These are phyloP conservation scores for Plantago ovata DNA, from an alignment of 257 asterid genomes.

Conservation along the genomic window DNA sequence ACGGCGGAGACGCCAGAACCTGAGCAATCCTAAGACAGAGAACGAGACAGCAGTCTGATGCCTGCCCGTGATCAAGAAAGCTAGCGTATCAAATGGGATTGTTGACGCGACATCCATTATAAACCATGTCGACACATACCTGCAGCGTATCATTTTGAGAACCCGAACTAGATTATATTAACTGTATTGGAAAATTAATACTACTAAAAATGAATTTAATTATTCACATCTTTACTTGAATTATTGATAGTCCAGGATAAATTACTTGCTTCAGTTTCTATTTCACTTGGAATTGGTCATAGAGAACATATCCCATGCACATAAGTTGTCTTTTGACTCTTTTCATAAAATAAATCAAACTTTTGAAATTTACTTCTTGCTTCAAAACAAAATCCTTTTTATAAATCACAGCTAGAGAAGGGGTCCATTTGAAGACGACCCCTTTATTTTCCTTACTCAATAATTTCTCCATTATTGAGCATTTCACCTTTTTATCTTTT, in stretches of 20 bases:
- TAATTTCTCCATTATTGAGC: background rate
- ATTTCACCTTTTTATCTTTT: background rate
- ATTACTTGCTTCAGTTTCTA: too few species aligned
- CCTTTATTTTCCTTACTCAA: background rate
- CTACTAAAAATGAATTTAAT: too few species aligned
- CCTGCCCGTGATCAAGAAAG: slow-evolving; percentile 55
- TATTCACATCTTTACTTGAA: too few species aligned
- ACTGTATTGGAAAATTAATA: too few species aligned
- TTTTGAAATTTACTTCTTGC: too few species aligned
- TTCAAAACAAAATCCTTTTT: too few species aligned
- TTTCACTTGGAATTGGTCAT: too few species aligned
- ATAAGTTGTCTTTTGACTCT: too few species aligned
- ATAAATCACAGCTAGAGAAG: background rate
- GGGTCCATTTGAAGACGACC: slow-evolving; percentile 15
- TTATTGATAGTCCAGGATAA: too few species aligned
- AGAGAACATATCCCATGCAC: too few species aligned
- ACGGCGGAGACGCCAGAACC: slow-evolving; percentile 94
- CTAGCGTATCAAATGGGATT: slow-evolving; percentile 68
- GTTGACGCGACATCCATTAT: slow-evolving; percentile 92
- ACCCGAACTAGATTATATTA: background rate
- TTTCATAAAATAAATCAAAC: too few species aligned
- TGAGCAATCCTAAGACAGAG: slow-evolving; percentile 73
- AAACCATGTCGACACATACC: slow-evolving; percentile 91
- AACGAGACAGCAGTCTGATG: slow-evolving; percentile 55
- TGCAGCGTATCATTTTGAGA: slow-evolving; percentile 17